Evolutionary conservation across 1,284 basidiomycete genomes (phyloP).

Genomic region (Malassezia cuniculi): DNA sequence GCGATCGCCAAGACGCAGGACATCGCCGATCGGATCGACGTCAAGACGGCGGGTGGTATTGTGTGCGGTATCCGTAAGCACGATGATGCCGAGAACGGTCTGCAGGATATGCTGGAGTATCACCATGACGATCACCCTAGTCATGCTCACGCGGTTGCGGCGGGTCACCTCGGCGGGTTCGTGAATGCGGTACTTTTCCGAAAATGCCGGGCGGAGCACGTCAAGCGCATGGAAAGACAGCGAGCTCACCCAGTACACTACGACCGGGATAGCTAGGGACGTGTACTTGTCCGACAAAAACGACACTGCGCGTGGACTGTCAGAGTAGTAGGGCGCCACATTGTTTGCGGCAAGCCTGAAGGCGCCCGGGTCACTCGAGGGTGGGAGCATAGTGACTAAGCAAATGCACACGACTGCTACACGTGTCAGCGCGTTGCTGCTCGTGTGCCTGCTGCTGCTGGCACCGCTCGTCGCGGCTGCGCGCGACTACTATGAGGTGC

Average conservation of each 20-base stretch:
- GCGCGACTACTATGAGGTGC: constrained; percentile 38
- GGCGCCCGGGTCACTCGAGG: constrained; percentile 2
- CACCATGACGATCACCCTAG: constrained; percentile 64
- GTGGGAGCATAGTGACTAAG: neutral
- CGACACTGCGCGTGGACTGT: neutral
- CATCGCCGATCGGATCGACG: constrained; percentile 27
- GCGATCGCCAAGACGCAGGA: constrained; percentile 19
- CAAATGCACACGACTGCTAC: neutral
- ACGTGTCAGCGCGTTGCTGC: neutral
- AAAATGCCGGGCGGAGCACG: constrained; percentile 55
- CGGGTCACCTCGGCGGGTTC: constrained; percentile 66
- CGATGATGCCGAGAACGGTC: constrained; percentile 60
- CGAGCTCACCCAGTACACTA: constrained; percentile 77
- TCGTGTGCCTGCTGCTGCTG: constrained; percentile 7
- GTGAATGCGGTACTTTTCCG: constrained; percentile 77
- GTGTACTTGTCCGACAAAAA: constrained; percentile 60
- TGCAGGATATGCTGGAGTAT: constrained; percentile 74
- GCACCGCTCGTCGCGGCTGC: constrained; percentile 21
- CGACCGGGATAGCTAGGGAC: constrained; percentile 61
- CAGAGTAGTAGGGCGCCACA: constrained; percentile 6
- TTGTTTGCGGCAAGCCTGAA: constrained; percentile 3
- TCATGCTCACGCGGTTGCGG: constrained; percentile 62
- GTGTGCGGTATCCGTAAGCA: constrained; percentile 51
- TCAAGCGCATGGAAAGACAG: constrained; percentile 73
- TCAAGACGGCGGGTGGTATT: constrained; percentile 1